Conservation (phyloP, 768 basidiomycete species). For the Panaeolus papilionaceus region DNA sequence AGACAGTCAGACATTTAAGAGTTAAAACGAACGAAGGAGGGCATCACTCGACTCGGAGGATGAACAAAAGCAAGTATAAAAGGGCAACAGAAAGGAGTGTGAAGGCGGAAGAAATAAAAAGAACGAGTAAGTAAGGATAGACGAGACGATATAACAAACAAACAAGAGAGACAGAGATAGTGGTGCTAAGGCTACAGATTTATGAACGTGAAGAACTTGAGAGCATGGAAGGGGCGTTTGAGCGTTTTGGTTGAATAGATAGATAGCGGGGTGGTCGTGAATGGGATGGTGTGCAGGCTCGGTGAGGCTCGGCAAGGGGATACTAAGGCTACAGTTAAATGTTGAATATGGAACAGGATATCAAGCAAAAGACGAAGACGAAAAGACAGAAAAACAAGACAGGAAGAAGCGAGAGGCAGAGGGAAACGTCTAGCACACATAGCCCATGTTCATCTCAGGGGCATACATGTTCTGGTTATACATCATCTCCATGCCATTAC, state of each 20-base stretch:
- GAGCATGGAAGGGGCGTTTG: neutral
- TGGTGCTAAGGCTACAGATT: conserved; percentile 10
- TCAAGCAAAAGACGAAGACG: neutral
- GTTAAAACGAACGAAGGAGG: neutral
- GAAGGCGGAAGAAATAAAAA: neutral
- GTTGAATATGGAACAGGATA: conserved; percentile 6
- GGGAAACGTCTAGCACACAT: neutral
- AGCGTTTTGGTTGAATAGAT: neutral
- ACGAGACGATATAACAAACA: neutral
- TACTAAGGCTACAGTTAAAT: conserved; percentile 4
- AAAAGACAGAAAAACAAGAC: neutral
- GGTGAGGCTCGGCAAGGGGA: neutral
- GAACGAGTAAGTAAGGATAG: neutral
- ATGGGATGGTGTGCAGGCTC: neutral
- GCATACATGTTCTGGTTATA: conserved; percentile 2
- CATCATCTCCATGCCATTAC: neutral
- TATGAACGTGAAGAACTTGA: conserved; percentile 6
- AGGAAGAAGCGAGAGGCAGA: neutral
- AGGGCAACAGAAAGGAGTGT: neutral
- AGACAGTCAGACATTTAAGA: neutral
- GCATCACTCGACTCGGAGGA: conserved; percentile 1
- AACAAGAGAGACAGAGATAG: neutral
- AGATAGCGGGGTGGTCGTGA: neutral
- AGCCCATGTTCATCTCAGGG: neutral
- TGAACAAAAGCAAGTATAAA: neutral